Base-by-base conservation (phyloP, 441 rosid species). In the Croton laevigatus region DNA sequence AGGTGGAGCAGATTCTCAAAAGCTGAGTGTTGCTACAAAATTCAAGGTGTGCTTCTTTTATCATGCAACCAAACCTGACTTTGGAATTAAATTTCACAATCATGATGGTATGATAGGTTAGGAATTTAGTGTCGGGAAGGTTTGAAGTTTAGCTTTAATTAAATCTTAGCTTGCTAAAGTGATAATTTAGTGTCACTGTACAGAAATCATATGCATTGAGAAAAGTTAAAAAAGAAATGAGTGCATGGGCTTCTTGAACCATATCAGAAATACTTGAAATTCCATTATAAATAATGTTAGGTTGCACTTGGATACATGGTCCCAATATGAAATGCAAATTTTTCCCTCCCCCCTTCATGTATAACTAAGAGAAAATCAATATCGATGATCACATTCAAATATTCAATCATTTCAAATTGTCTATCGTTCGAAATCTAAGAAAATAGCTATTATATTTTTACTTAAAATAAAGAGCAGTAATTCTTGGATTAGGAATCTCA, bases 1-100 rank as follows among this genome's bases (percentile, higher is more conserved):
- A 65, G 99, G 97, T 69, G 98, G 98, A 66, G 99, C 99, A 76
- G 97, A 93, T 79, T 93, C 96, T 64, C 99, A 93, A 76, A 89
- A 91, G 83, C 86, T 89, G 71, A 96, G 99, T 70, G 98, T 93
- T 65, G 89, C 93, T 32, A 89, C 96, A 23, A 96, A 96, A 75
- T 96, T 96, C 78, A 96, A 96, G 99, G 99, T 96, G 75, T 19
- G 16, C 8, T 69, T n/a, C 45, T 65, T 70, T 73, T 58, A 67
- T 52, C 2, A 17, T 65, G 17, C 67, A 27, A 63, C 23, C 12
- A 19, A 68, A 61, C 19, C 59, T 42, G 37, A 45, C 57, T 70
- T 42, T 8, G 22, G 40, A 36, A 44, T 57, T 23, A 23, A 22
- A 68, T 58, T 58, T 17, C 4, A 1, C 38, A 57, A 57, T 12